Evolutionary conservation across 208 protist species (phyloP).

Genomic region (Borovskyia barvae): DNA sequence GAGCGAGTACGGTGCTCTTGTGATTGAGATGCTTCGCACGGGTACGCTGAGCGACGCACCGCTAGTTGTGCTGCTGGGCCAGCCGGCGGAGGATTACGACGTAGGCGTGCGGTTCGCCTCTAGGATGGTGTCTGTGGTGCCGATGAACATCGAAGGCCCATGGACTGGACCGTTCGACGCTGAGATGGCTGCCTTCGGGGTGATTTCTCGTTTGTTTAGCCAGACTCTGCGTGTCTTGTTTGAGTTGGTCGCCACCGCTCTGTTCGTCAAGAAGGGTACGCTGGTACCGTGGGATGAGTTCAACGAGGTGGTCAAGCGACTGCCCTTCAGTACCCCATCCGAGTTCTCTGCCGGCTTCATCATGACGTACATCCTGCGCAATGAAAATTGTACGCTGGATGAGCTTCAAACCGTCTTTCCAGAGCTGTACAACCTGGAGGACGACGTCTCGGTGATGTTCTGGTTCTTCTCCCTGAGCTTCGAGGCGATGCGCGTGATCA

Average conservation of each 20-base stretch:
- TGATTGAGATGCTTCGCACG: conserved; percentile 86
- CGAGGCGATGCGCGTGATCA: conserved; percentile 43
- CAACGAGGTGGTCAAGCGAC: conserved; percentile 35
- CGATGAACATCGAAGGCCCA: conserved; percentile 50
- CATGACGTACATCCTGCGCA: conserved; percentile 73
- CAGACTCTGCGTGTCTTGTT: conserved; percentile 68
- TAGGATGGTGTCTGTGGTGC: conserved; percentile 83
- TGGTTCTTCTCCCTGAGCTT: conserved; percentile 82
- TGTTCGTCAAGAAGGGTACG: conserved; percentile 52
- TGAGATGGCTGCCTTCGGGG: conserved; percentile 83
- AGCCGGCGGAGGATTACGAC: conserved; percentile 11
- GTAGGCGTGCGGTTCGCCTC: conserved; percentile 60
- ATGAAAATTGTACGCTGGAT: conserved; percentile 49
- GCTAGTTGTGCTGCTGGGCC: conserved; percentile 40
- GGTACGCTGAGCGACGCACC: conserved; percentile 43
- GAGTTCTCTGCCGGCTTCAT: conserved; percentile 82
- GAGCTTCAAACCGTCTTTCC: conserved; percentile 60
- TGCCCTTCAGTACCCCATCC: conserved; percentile 69
- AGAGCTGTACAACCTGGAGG: conserved; percentile 40
- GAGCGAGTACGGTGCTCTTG: conserved; percentile 78
- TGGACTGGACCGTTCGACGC: conserved; percentile 82
- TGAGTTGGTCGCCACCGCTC: conserved; percentile 59
- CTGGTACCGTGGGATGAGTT: conserved; percentile 53
- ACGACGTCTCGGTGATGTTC: conserved; percentile 73
- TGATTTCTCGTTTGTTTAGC: conserved; percentile 62